Evolutionary conservation across 2,329 filamentous ascomycete species (phyloP), one percentile per base, ranked within the genome.

Genomic region (Aspergillus pseudoglaucus): DNA sequence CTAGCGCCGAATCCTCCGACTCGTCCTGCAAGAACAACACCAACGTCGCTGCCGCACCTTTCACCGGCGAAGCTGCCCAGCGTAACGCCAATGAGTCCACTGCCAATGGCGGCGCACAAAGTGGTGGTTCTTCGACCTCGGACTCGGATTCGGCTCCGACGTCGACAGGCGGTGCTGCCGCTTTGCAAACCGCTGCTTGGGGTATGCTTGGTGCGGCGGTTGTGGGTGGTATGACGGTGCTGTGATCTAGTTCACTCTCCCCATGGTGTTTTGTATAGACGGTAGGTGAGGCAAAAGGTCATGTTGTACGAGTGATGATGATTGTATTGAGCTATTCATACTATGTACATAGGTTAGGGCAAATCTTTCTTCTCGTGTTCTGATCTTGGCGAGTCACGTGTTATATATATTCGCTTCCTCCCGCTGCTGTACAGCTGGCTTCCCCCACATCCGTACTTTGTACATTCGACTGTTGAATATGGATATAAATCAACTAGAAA

Each of bases 1-100:
- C 71, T 45, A 69, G 71, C 9, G 73, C 79, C 4, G 70, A 75
- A 15, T 63, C 70, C 7, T 61, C 69, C 22, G 69, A 63, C 20
- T 68, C 70, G 37, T 67, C 75, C 48, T 88, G 84, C 75, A 70
- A 68, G 53, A 85, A 81, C 55, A 75, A 74, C 53, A 80, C 75
- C 8, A 78, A 76, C 30, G 70, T 87, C 40, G 71, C 70, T 4
- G 72, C 76, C 6, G 64, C 63, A 14, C 56, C 69, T 33, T 72
- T 77, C 45, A 59, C 66, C 6, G 69, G 67, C 4, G 59, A 55
- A 7, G 61, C 63, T 30, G 66, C 64, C 4, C 40, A 56, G 38
- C 62, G 64, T 30, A 73, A 74, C 49, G 75, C 75, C 35, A 78
- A 78, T 44, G 66, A 66, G 50, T 67, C 68, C 6, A 68, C 65